phyloP scores from a whole-genome alignment of 495 filamentous ascomycete species.

The Aspergillus carlsbadensis region DNA sequence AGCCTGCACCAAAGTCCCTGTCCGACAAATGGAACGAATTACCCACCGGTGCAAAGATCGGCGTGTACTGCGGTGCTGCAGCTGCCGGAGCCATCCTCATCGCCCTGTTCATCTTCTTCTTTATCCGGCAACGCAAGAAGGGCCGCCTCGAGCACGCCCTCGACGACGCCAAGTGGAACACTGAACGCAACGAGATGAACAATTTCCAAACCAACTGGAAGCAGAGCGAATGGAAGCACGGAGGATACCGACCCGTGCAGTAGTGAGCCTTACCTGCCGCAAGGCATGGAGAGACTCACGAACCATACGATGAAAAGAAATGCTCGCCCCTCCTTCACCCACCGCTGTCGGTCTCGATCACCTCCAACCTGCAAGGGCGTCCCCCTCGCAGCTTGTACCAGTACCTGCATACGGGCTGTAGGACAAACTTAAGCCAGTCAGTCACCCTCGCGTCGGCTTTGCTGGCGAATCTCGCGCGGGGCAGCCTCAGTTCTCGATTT shows the following conservation, averaged over 20 bases:
- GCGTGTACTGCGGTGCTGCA: constrained; percentile 53
- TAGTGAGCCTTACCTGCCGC: constrained; percentile 19
- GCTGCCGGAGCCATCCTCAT: constrained; percentile 52
- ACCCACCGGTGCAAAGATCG: constrained; percentile 53
- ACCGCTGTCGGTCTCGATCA: background rate
- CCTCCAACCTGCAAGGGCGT: constrained; percentile 14
- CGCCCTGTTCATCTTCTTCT: constrained; percentile 54
- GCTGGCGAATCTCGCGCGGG: constrained; percentile 24
- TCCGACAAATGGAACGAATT: constrained; percentile 59
- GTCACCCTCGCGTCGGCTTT: constrained; percentile 20
- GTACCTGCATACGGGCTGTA: constrained; percentile 6
- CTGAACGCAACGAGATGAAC: constrained; percentile 64
- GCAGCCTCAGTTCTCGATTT: constrained; percentile 5
- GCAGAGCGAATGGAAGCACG: constrained; percentile 37
- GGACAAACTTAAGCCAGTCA: constrained; percentile 14
- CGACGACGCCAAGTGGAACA: constrained; percentile 52
- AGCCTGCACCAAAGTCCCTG: constrained; percentile 39
- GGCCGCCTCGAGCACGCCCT: constrained; percentile 63
- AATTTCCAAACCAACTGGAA: constrained; percentile 49
- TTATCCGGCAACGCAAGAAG: constrained; percentile 63
- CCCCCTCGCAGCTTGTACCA: constrained; percentile 5
- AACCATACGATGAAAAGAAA: constrained; percentile 19
- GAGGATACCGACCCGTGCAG: constrained; percentile 37
- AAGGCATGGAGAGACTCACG: constrained; percentile 1
- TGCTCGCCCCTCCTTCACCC: background rate